phyloP scores from a whole-genome alignment of 2,329 filamentous ascomycete genomes.

The Tolypocladium tropicale region DNA sequence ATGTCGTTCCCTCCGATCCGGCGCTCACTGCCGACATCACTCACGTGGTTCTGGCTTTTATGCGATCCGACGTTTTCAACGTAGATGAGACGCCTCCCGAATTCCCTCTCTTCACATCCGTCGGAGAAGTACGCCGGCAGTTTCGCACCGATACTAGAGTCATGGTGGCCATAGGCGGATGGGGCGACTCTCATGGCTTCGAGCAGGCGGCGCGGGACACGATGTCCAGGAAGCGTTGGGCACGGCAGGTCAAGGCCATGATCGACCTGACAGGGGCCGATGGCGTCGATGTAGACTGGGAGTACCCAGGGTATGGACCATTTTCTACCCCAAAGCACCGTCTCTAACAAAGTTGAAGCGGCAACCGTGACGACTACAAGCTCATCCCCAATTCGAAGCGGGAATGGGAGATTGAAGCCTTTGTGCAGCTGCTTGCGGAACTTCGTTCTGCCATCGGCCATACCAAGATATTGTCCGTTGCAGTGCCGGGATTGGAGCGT shows the following conservation, averaged over 20 bases:
- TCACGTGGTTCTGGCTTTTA: constrained; percentile 49
- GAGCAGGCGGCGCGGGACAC: constrained; percentile 42
- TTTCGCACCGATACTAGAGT: constrained; percentile 48
- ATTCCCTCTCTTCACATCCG: constrained; percentile 44
- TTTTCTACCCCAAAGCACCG: background rate
- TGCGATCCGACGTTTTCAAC: constrained; percentile 43
- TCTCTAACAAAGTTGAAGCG: constrained; percentile 23
- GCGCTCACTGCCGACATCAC: constrained; percentile 34
- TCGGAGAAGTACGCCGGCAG: constrained; percentile 33
- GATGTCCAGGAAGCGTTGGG: constrained; percentile 44
- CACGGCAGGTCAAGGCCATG: constrained; percentile 54
- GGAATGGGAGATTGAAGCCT: constrained; percentile 51
- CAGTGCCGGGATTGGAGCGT: constrained; percentile 51
- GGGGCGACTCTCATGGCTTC: constrained; percentile 60
- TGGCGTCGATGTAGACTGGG: constrained; percentile 57
- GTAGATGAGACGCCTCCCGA: constrained; percentile 18
- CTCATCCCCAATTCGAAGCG: constrained; percentile 49
- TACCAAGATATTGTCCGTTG: constrained; percentile 53
- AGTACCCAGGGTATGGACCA: constrained; percentile 37
- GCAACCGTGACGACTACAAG: constrained; percentile 64
- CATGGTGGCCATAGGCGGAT: constrained; percentile 64
- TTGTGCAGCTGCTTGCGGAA: constrained; percentile 48
- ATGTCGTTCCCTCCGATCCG: constrained; percentile 24
- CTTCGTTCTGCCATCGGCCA: constrained; percentile 46
- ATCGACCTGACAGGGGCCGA: constrained; percentile 53